Base-by-base conservation (phyloP, 2,329 filamentous ascomycete species). In the Myriangium duriaei region DNA sequence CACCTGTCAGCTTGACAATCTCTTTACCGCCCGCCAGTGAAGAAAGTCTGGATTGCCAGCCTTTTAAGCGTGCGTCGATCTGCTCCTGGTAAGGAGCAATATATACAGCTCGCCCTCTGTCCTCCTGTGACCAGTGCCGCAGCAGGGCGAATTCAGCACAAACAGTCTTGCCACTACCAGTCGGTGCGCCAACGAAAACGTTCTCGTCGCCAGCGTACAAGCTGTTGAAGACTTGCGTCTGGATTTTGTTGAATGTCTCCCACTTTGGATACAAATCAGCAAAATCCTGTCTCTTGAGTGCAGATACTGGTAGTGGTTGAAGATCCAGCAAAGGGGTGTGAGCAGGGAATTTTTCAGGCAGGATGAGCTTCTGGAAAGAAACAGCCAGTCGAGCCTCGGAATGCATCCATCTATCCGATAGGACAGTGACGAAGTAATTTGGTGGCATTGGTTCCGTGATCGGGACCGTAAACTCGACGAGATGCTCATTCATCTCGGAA, bases 361-460 rank as follows among this genome's bases (percentile, higher is more conserved):
- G 70, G 30, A 94, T 81, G 17, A 98, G 69, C 57, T 95, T 95
- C 57, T 93, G 82, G 65, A 98, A 96, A 1, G 87, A 88, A 2
- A 98, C 81, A 0, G 88, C 81, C 38, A 98, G 67, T 55, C 87
- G 86, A 1, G 87, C 94, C 63, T 98, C 87, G 1, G 88, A 85
- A 56, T 94, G 85, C 85, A 98, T 95, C 91, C 91, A 98, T 49
- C 91, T 73, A 58, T 98, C 91, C 3, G 88, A 96, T 13, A 95
- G 65, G 28, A 98, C 74, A 0, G 86, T 91, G 51, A 98, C 85
- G 62, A 98, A 98, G 64, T 98, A 98, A 59, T 98, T 93, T 0
- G 92, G 91, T 11, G 91, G 91, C 82, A 96, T 93, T 0, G 92
- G 92, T 49, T 98, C 91, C 1, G 85, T 87, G 48, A 98, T 93